Conservation (phyloP, 768 basidiomycete species). For the Pholiota microspora region DNA sequence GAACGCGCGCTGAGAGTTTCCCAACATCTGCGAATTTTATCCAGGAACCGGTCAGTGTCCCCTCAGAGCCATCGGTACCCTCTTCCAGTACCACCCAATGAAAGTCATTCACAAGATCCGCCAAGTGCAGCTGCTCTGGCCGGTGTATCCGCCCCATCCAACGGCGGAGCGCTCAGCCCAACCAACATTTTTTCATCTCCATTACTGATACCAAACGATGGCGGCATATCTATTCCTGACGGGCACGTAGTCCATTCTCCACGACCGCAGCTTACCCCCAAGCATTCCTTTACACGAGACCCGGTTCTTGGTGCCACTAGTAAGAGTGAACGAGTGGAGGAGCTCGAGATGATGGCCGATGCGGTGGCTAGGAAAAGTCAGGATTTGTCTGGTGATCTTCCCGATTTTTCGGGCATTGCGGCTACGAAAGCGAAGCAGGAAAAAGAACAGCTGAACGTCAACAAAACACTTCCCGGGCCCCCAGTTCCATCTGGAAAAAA, state of each 20-base stretch:
- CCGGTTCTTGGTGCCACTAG: slow-evolving; percentile 34
- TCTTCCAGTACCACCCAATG: slow-evolving; percentile 25
- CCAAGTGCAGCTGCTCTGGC: slow-evolving; percentile 3
- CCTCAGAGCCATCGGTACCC: slow-evolving; percentile 57
- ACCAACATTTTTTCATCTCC: slow-evolving; percentile 17
- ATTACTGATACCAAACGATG: slow-evolving; percentile 17
- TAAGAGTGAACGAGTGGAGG: slow-evolving; percentile 61
- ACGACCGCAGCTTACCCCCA: slow-evolving; percentile 67
- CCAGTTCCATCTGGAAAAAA: slow-evolving; percentile 49
- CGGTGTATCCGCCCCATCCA: slow-evolving; percentile 5
- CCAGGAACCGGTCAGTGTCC: slow-evolving; percentile 61
- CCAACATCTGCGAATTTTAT: slow-evolving; percentile 55
- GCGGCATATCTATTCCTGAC: slow-evolving; percentile 17
- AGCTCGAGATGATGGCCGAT: slow-evolving; percentile 73
- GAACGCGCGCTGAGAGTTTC: slow-evolving; percentile 56
- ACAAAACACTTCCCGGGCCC: slow-evolving; percentile 63
- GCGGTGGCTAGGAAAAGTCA: slow-evolving; percentile 38
- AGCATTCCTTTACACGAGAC: slow-evolving; percentile 47
- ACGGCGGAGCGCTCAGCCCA: neutral
- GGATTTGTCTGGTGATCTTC: slow-evolving; percentile 39
- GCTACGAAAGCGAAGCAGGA: slow-evolving; percentile 17
- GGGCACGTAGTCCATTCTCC: slow-evolving; percentile 56
- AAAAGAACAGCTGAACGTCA: slow-evolving; percentile 20
- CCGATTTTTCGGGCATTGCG: slow-evolving; percentile 12
- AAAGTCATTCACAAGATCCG: slow-evolving; percentile 1